Percentiles rank a stretch among this genome's conserved stretches.
phyloP scores from a whole-genome alignment of 2,329 filamentous ascomycete genomes.

The Metarhizium anisopliae region DNA sequence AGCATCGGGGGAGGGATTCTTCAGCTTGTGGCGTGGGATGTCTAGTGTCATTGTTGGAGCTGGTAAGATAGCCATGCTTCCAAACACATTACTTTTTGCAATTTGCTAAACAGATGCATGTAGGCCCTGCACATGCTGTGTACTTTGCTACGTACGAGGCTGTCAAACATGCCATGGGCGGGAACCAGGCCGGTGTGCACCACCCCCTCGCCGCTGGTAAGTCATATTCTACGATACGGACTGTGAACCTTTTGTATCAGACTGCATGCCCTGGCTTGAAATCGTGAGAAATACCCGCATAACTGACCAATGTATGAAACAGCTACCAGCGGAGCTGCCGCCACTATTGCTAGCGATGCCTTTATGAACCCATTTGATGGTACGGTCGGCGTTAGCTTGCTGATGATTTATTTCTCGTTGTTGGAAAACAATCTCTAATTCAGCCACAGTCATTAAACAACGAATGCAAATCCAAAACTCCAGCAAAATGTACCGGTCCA shows the following conservation, averaged over 20 bases:
- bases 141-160: slow-evolving; percentile 98
- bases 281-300: neutral
- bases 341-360: slow-evolving; percentile 94
- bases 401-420: too few species aligned
- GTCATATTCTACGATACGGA: slow-evolving; percentile 13
- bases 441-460: slow-evolving; percentile 81
- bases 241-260: neutral
- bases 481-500: slow-evolving; percentile 73
- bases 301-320: slow-evolving; percentile 6
- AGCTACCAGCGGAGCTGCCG: slow-evolving; percentile 89
- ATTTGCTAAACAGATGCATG: neutral
- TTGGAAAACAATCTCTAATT: neutral
- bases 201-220: slow-evolving; percentile 88
- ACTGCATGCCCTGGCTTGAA: neutral
- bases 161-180: slow-evolving; percentile 92
- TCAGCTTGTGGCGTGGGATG: slow-evolving; percentile 92
- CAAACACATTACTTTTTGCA: slow-evolving; percentile 6
- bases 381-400: slow-evolving; percentile 33
- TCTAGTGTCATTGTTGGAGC: slow-evolving; percentile 94
- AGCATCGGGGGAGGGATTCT: slow-evolving; percentile 76
- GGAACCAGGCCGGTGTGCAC: slow-evolving; percentile 78
- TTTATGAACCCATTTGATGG: slow-evolving; percentile 99
- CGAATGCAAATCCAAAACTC: slow-evolving; percentile 98
- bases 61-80: slow-evolving; percentile 45
- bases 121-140: slow-evolving; percentile 91